Evolutionary conservation across 805 yeast genomes (phyloP).

Genomic region (Metschnikowia gruessii): DNA sequence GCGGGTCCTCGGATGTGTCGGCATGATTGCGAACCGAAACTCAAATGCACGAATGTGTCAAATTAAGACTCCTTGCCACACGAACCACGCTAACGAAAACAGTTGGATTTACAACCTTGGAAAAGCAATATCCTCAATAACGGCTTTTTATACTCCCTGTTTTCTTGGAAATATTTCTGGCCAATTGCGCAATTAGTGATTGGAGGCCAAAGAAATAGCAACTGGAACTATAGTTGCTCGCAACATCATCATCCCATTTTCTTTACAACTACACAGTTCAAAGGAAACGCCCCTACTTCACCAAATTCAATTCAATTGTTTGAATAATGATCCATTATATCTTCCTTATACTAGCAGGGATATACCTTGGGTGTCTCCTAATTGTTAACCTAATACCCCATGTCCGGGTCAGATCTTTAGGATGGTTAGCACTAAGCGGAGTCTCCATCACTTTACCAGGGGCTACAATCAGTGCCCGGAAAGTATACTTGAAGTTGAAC

Average conservation of each 20-base stretch:
- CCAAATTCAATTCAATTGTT: neutral
- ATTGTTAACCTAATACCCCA: constrained; percentile 15
- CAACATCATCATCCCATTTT: no score
- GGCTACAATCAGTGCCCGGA: constrained; percentile 7
- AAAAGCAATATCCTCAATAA: no score
- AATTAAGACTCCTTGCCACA: neutral
- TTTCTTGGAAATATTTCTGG: no score
- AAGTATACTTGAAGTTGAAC: constrained; percentile 10
- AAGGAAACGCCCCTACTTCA: neutral
- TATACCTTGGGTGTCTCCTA: constrained; percentile 10
- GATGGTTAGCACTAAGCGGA: constrained; percentile 19
- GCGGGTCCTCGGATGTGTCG: neutral
- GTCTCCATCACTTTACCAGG: constrained; percentile 11
- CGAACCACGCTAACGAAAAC: no score
- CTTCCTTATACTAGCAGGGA: neutral
- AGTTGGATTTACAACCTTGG: no score
- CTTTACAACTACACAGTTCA: no score
- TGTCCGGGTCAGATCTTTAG: constrained; percentile 14
- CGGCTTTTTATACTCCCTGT: no score
- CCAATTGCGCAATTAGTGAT: no score
- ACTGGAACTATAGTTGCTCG: no score
- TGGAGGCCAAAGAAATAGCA: no score
- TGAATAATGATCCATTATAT: neutral
- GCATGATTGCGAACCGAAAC: neutral
- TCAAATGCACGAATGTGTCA: neutral